A percentile compares a stretch with the other conserved stretches of the same genome.
Conservation (phyloP, 108 stramenopile genomes). For the Cafeteria roenbergensis region DNA sequence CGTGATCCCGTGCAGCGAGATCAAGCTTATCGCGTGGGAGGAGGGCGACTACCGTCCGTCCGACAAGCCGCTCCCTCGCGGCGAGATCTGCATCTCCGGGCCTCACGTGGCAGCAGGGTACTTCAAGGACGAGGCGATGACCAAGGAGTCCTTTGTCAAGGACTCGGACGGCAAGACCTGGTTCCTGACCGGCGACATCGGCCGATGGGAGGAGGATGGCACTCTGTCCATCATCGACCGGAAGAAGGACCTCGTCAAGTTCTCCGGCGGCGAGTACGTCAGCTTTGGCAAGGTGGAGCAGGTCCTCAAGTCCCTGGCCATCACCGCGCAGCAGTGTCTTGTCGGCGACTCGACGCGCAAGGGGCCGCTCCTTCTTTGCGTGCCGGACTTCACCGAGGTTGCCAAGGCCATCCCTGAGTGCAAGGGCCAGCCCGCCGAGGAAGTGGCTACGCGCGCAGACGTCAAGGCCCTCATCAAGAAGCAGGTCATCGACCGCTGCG, state of each 20-base stretch:
- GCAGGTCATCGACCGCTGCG: background rate
- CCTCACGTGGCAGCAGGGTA: background rate
- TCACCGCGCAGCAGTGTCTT: background rate
- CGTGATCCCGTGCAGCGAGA: background rate
- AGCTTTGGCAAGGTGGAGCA: conserved; percentile 11
- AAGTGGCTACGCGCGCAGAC: background rate
- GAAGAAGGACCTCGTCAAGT: conserved; percentile 1
- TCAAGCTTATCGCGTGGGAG: conserved; percentile 10
- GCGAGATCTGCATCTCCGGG: background rate
- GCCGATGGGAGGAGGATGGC: background rate
- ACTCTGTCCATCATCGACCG: background rate
- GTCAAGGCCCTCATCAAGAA: background rate
- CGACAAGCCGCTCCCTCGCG: background rate
- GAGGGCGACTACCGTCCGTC: conserved; percentile 8
- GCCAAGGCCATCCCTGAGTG: background rate
- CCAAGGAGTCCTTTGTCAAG: background rate
- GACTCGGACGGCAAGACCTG: background rate
- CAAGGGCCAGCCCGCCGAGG: background rate
- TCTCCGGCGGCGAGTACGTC: conserved; percentile 16
- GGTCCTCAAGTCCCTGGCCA: background rate
- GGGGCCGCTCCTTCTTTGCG: background rate
- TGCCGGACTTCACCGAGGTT: background rate
- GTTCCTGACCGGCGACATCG: background rate
- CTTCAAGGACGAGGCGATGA: background rate
- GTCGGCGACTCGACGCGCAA: background rate